A percentile compares a stretch with the other conserved stretches of the same genome.
Conservation (phyloP, 176 grass and related monocot genomes). For the Ensete glaucum region DNA sequence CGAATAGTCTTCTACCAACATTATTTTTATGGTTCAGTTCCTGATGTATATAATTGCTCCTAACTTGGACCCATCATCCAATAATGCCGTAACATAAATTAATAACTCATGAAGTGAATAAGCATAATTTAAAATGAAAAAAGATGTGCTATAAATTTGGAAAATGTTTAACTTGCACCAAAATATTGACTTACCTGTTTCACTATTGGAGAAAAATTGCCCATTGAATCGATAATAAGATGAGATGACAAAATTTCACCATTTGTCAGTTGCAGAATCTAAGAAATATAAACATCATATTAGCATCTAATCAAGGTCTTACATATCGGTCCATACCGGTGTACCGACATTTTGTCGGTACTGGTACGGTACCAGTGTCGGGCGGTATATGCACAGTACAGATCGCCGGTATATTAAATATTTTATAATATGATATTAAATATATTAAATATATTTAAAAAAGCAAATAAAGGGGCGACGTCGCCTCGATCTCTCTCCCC, state of each 20-base stretch:
- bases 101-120: neutral
- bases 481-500: too few species aligned
- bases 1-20: neutral
- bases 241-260: constrained; percentile 45
- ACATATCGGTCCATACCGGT: too few species aligned
- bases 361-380: too few species aligned
- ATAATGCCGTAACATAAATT: neutral
- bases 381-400: too few species aligned
- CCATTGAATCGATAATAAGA: constrained; percentile 83
- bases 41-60: neutral
- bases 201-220: constrained; percentile 93
- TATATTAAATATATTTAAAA: too few species aligned
- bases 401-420: too few species aligned
- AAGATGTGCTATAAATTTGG: neutral
- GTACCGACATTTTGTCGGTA: too few species aligned
- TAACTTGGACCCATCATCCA: neutral
- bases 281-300: constrained; percentile 16
- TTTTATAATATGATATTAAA: too few species aligned
- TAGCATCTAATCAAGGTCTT: neutral
- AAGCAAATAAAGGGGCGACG: too few species aligned
- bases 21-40: neutral
- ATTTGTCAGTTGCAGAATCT: constrained; percentile 59
- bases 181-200: constrained; percentile 44
- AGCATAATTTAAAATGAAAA: neutral
- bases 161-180: neutral